These are phyloP conservation scores for Suillus hirtellus DNA, from an alignment of 768 basidiomycete species.

Conservation along the genomic window DNA sequence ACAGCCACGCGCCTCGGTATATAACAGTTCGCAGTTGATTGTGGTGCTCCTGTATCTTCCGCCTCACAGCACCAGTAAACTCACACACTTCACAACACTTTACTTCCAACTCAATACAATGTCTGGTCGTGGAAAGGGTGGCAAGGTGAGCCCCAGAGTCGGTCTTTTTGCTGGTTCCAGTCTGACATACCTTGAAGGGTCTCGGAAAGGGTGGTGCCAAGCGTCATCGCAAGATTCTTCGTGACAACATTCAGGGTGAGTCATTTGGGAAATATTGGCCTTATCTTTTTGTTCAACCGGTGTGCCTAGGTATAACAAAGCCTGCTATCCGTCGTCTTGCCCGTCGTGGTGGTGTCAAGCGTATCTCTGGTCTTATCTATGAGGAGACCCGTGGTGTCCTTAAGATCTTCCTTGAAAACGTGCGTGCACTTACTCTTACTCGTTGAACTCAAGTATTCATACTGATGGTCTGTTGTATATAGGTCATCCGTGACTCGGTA, in stretches of 20 bases:
- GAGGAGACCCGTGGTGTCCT: conserved; percentile 95
- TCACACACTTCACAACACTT: conserved; percentile 20
- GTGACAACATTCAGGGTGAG: conserved; percentile 72
- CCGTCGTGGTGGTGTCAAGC: conserved; percentile 96
- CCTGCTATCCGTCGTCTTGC: conserved; percentile 95
- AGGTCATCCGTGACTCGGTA: conserved; percentile 95
- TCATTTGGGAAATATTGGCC: conserved; percentile 22
- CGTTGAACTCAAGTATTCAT: not conserved
- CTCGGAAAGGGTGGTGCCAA: conserved; percentile 97
- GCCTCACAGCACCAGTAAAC: conserved; percentile 10
- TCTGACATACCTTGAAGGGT: conserved; percentile 46
- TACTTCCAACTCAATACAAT: conserved; percentile 42
- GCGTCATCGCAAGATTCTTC: conserved; percentile 95
- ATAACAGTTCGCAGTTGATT: conserved; percentile 17
- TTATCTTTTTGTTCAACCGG: not conserved
- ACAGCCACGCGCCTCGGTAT: conserved; percentile 30
- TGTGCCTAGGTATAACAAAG: conserved; percentile 80
- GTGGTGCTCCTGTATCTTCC: conserved; percentile 11
- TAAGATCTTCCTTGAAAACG: conserved; percentile 91
- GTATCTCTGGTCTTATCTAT: conserved; percentile 92
- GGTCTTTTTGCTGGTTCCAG: not conserved
- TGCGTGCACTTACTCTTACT: conserved; percentile 36
- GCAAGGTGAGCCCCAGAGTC: conserved; percentile 55
- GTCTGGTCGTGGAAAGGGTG: conserved; percentile 98
- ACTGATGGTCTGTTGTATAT: conserved; percentile 12